Evolutionary conservation across 169 alveolate species (phyloP).

Genomic region (Cryptosporidium sp.): DNA sequence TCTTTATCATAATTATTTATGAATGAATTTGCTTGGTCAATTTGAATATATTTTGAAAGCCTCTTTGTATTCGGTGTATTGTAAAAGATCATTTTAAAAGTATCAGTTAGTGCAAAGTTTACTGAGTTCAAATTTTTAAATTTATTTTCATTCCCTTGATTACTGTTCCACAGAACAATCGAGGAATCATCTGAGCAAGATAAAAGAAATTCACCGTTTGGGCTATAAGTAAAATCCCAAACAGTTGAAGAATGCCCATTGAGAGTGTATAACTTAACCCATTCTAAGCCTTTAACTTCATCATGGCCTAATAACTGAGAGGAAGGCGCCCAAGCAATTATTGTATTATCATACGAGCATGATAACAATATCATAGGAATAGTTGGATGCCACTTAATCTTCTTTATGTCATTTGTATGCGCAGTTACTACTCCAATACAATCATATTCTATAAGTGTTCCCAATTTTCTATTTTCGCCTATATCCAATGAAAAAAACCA

Average conservation of each 20-base stretch:
- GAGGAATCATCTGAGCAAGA: constrained; percentile 72
- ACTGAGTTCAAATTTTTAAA: neutral
- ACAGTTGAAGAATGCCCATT: constrained; percentile 72
- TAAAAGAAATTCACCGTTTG: constrained; percentile 29
- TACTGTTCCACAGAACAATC: constrained; percentile 26
- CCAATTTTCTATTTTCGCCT: constrained; percentile 49
- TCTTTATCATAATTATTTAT: neutral
- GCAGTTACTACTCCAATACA: constrained; percentile 86
- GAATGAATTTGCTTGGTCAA: constrained; percentile 32
- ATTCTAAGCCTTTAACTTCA: constrained; percentile 18
- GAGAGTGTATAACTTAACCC: constrained; percentile 55
- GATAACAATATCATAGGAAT: constrained; percentile 80
- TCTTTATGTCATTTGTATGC: constrained; percentile 89
- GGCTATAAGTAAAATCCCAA: constrained; percentile 64
- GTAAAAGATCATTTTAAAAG: constrained; percentile 31
- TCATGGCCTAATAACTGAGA: constrained; percentile 2
- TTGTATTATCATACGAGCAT: constrained; percentile 87
- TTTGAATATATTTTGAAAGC: constrained; percentile 29
- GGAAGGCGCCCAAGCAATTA: constrained; percentile 74
- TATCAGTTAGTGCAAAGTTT: neutral
- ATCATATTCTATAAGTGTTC: constrained; percentile 77
- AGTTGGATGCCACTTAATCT: constrained; percentile 86
- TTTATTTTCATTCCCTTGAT: neutral
- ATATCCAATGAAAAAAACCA: constrained; percentile 89
- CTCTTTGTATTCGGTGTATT: neutral